A percentile compares a stretch with the other conserved stretches of the same genome.
These are phyloP conservation scores for Pseudogymnoascus sp. DNA, from an alignment of 2,329 filamentous ascomycete species.

Conservation along the genomic window DNA sequence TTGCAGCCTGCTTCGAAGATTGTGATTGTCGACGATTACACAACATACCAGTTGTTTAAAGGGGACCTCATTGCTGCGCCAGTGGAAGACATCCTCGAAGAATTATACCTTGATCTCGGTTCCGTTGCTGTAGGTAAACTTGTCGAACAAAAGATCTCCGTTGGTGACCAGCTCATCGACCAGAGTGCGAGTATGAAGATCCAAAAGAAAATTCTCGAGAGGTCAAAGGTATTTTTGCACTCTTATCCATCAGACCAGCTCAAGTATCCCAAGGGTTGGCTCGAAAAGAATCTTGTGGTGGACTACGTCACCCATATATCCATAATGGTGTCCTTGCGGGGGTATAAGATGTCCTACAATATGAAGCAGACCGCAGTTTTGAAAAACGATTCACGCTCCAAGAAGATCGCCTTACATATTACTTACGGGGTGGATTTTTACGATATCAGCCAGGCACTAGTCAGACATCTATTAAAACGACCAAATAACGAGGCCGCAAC, in stretches of 20 bases:
- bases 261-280: conserved; percentile 80
- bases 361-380: conserved; percentile 71
- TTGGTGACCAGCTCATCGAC: conserved; percentile 52
- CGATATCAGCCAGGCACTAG: conserved; percentile 82
- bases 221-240: conserved; percentile 82
- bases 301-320: conserved; percentile 70
- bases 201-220: conserved; percentile 75
- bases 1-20: conserved; percentile 64
- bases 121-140: conserved; percentile 66
- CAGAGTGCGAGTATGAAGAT: conserved; percentile 62
- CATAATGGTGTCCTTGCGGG: conserved; percentile 66
- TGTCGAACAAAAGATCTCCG: conserved; percentile 67
- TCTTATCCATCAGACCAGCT: conserved; percentile 64
- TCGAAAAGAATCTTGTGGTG: conserved; percentile 76
- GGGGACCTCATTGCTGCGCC: conserved; percentile 76
- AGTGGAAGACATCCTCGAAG: conserved; percentile 78
- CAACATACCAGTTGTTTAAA: conserved; percentile 82
- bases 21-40: conserved; percentile 79
- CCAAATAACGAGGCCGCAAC: conserved; percentile 84
- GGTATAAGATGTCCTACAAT: conserved; percentile 58
- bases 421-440: conserved; percentile 71
- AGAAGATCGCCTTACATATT: conserved; percentile 65
- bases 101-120: conserved; percentile 76
- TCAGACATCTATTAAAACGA: conserved; percentile 67
- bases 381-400: conserved; percentile 40